Evolutionary conservation across 2,329 filamentous ascomycete genomes (phyloP).

Genomic region (Rhynchosporium agropyri): DNA sequence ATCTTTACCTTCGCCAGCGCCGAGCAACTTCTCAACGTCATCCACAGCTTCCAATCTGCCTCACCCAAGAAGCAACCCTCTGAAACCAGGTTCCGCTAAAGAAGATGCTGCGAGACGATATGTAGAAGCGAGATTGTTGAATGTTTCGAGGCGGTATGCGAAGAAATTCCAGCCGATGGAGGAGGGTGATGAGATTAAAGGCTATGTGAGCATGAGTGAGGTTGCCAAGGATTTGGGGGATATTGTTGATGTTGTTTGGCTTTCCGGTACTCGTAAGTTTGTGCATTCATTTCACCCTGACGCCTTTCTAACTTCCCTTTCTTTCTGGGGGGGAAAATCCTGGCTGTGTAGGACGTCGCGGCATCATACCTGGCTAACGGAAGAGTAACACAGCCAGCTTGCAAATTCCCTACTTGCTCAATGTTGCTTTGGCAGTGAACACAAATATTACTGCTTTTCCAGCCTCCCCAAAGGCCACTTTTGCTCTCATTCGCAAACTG

Average conservation of each 20-base stretch:
- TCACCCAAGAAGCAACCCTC: slow-evolving; percentile 55
- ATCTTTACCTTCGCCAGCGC: slow-evolving; percentile 55
- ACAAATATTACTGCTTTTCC: slow-evolving; percentile 74
- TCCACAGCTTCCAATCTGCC: slow-evolving; percentile 49
- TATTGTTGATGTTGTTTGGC: slow-evolving; percentile 81
- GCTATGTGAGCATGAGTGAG: slow-evolving; percentile 62
- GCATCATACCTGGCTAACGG: slow-evolving; percentile 10
- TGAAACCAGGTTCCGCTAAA: slow-evolving; percentile 60
- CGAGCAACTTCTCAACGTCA: slow-evolving; percentile 49
- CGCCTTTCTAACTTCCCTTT: neutral
- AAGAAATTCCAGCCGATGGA: slow-evolving; percentile 60
- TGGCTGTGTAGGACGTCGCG: too few relatives aligned
- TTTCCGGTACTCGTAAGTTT: slow-evolving; percentile 80
- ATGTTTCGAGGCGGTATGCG: slow-evolving; percentile 60
- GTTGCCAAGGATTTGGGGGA: slow-evolving; percentile 74
- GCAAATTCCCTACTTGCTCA: slow-evolving; percentile 82
- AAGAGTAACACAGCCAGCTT: slow-evolving; percentile 60
- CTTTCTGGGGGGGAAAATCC: too few relatives aligned
- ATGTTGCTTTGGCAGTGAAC: slow-evolving; percentile 71
- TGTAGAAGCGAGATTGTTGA: slow-evolving; percentile 55
- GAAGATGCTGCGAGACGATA: slow-evolving; percentile 63
- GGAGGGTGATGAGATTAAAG: slow-evolving; percentile 52
- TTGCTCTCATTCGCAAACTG: slow-evolving; percentile 73
- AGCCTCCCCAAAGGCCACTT: slow-evolving; percentile 67
- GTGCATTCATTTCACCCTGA: too few relatives aligned